These are phyloP conservation scores for Aspergillus sergii DNA, from an alignment of 2,329 filamentous ascomycete genomes.

Conservation along the genomic window DNA sequence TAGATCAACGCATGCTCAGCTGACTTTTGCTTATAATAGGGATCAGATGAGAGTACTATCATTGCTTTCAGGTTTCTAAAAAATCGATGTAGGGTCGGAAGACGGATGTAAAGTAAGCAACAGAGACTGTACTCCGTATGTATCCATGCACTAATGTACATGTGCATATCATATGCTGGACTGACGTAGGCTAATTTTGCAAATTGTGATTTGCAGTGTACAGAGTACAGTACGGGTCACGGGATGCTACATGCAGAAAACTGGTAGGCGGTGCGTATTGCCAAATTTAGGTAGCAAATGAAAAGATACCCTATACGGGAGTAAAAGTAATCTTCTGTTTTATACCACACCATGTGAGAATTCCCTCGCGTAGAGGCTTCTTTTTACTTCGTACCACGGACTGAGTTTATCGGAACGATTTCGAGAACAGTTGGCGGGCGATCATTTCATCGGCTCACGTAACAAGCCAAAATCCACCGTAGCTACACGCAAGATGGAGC, in stretches of 20 bases:
- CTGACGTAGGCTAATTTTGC: background rate
- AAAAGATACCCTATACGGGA: background rate
- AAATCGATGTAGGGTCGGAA: background rate
- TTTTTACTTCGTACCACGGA: background rate
- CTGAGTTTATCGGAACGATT: constrained; percentile 10
- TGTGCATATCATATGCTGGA: background rate
- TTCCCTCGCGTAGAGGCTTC: background rate
- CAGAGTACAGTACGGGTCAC: background rate
- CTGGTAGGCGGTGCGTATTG: background rate
- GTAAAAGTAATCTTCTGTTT: background rate
- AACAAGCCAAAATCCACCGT: background rate
- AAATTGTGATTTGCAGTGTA: constrained; percentile 5
- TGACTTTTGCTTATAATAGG: background rate
- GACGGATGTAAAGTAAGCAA: background rate
- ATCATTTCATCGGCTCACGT: constrained; percentile 1
- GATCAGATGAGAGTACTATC: background rate
- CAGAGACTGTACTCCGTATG: background rate
- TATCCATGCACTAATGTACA: background rate
- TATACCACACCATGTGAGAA: background rate
- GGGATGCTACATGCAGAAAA: background rate
- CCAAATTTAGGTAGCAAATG: background rate
- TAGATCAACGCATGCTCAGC: background rate
- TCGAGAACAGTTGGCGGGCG: constrained; percentile 9
- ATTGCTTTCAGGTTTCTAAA: too few relatives aligned
- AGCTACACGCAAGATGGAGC: constrained; percentile 18